Conservation (phyloP, 2,329 filamentous ascomycete genomes). For the Alternaria triticimaculans region DNA sequence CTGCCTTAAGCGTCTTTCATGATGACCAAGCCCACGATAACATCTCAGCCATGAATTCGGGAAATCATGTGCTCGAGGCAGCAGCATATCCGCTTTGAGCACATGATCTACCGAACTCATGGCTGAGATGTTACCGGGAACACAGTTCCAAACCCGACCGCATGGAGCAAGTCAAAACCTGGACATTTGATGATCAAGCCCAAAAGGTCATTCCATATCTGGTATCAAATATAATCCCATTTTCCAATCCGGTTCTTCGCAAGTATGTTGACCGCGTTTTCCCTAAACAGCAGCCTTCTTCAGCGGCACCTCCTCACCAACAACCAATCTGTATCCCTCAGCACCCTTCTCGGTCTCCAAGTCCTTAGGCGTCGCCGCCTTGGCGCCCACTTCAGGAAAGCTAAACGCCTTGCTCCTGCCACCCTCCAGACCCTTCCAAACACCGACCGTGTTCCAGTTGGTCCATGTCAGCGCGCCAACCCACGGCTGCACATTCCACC, state of each 20-base stretch:
- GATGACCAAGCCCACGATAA: neutral
- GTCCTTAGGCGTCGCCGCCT: constrained; percentile 62
- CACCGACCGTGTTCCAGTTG: constrained; percentile 55
- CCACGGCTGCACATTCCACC: constrained; percentile 99
- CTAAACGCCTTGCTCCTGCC: constrained; percentile 70
- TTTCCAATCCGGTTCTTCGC: neutral
- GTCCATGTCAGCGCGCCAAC: constrained; percentile 87
- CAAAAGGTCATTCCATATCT: neutral
- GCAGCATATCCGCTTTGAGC: too few relatives aligned
- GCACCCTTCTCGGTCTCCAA: constrained; percentile 57
- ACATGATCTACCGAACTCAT: too few relatives aligned
- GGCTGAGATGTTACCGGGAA: neutral
- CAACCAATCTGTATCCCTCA: constrained; percentile 55
- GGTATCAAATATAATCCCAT: neutral
- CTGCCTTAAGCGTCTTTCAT: neutral
- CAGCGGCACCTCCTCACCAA: constrained; percentile 40
- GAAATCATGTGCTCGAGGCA: too few relatives aligned
- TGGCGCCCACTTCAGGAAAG: constrained; percentile 71
- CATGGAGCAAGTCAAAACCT: too few relatives aligned
- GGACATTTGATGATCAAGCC: neutral
- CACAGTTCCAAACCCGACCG: too few relatives aligned
- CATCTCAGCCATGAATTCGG: too few relatives aligned
- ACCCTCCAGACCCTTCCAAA: constrained; percentile 70
- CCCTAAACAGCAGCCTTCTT: constrained; percentile 19
- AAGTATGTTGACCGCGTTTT: neutral